A percentile compares a stretch with the other conserved stretches of the same genome.
Conservation (phyloP, 179 eudicot species). For the Beta macrorhiza region DNA sequence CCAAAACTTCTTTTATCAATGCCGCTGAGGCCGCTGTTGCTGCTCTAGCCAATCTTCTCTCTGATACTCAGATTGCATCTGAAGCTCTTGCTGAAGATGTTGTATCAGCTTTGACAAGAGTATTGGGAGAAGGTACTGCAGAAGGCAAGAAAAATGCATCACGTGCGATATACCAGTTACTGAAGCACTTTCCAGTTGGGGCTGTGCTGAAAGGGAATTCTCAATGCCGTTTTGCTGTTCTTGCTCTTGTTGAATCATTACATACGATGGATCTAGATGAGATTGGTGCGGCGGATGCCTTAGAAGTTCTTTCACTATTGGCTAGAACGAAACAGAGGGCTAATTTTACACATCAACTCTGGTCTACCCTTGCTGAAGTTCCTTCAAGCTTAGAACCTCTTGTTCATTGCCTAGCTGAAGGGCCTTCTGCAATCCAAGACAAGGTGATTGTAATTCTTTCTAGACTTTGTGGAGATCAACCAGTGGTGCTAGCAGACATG, state of each 20-base stretch:
- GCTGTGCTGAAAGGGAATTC: constrained; percentile 56
- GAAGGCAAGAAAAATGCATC: constrained; percentile 73
- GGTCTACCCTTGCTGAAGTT: constrained; percentile 58
- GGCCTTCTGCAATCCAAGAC: constrained; percentile 69
- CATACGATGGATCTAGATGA: constrained; percentile 53
- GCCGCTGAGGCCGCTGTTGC: constrained; percentile 87
- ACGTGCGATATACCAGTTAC: constrained; percentile 60
- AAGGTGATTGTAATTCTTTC: constrained; percentile 85
- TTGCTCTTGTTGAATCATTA: constrained; percentile 60
- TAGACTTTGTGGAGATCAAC: constrained; percentile 69
- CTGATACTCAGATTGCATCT: constrained; percentile 71
- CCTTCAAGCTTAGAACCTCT: constrained; percentile 72
- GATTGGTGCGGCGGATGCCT: constrained; percentile 56
- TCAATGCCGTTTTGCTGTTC: constrained; percentile 62
- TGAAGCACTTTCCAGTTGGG: constrained; percentile 50
- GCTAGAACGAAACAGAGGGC: constrained; percentile 51
- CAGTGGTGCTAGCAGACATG: constrained; percentile 61
- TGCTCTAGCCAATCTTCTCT: constrained; percentile 85
- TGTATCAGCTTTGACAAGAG: constrained; percentile 78
- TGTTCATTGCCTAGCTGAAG: constrained; percentile 65
- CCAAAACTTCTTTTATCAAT: constrained; percentile 68
- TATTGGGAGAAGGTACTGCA: constrained; percentile 75
- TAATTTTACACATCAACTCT: constrained; percentile 40
- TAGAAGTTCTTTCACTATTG: constrained; percentile 62
- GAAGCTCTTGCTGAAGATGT: constrained; percentile 74